Percentiles rank a stretch among this genome's conserved stretches.
Evolutionary conservation across 306 rosid species (phyloP).

Genomic region (Delonix regia): DNA sequence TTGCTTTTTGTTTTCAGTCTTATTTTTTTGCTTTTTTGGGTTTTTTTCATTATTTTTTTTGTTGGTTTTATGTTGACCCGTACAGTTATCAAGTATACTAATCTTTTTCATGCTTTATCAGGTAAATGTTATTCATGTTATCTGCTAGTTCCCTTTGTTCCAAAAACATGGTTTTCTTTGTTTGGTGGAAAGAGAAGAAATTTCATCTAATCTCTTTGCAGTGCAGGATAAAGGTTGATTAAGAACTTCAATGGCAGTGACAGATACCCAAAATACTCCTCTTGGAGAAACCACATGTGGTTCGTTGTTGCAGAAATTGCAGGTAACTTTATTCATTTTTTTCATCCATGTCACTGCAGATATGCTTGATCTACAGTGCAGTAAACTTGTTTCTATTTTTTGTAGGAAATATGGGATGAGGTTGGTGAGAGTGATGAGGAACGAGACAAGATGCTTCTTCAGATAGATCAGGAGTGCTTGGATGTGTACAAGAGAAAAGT

Average conservation of each 20-base stretch:
- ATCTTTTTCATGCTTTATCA: background rate
- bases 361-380: background rate
- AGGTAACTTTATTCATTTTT: slow-evolving; percentile 53
- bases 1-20: no score
- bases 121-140: no score
- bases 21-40: no score
- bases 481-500: slow-evolving; percentile 97
- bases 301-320: slow-evolving; percentile 87
- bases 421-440: slow-evolving; percentile 96
- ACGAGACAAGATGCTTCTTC: slow-evolving; percentile 97
- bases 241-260: slow-evolving; percentile 68
- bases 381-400: background rate
- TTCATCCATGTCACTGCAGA: background rate
- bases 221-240: slow-evolving; percentile 55
- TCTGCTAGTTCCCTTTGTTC: slow-evolving; percentile 29
- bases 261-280: slow-evolving; percentile 70
- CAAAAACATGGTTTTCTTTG: background rate
- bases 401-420: slow-evolving; percentile 98
- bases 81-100: background rate
- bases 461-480: slow-evolving; percentile 94
- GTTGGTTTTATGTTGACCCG: background rate
- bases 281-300: slow-evolving; percentile 82
- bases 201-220: slow-evolving; percentile 23
- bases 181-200: background rate
- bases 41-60: no score